Conservation (phyloP, 163 green algal species). For the Chlamydomonas reinhardtii region DNA sequence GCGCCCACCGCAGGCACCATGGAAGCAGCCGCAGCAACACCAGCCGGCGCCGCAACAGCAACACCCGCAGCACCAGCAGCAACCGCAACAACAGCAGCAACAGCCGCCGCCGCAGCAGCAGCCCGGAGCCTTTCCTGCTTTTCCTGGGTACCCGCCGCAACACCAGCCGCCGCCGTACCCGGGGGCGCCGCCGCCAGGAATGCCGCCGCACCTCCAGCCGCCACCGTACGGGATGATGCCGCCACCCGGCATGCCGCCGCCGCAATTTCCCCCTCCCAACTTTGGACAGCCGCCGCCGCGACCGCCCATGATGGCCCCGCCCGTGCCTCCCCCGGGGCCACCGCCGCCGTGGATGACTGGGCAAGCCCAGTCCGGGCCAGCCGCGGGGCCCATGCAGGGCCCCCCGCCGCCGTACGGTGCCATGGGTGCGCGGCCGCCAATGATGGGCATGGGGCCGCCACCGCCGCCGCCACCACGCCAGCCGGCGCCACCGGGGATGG, state of each 20-base stretch:
- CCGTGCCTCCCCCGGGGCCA: not conserved
- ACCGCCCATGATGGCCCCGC: not conserved
- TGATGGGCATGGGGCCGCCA: not conserved
- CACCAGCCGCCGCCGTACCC: not conserved
- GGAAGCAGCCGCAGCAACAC: not conserved
- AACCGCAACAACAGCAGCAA: not conserved
- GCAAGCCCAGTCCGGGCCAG: too few species aligned
- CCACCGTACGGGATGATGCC: not conserved
- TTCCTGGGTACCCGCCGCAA: slow-evolving; percentile 1
- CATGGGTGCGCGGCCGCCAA: not conserved
- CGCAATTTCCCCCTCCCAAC: not conserved
- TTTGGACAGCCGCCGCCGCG: not conserved
- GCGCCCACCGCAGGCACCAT: too few species aligned
- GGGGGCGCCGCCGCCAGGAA: not conserved
- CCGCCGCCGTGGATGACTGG: slow-evolving; percentile 14
- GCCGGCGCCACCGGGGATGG: not conserved
- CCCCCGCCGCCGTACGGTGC: slow-evolving; percentile 20
- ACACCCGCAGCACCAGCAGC: not conserved
- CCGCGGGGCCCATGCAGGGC: not conserved
- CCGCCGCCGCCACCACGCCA: not conserved
- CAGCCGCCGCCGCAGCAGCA: not conserved
- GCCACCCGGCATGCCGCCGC: not conserved
- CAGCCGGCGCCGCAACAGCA: not conserved
- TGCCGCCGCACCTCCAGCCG: not conserved
- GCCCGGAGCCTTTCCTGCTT: not conserved